Base-by-base conservation (phyloP, 805 yeast genomes). In the Ogataea methylovora region DNA sequence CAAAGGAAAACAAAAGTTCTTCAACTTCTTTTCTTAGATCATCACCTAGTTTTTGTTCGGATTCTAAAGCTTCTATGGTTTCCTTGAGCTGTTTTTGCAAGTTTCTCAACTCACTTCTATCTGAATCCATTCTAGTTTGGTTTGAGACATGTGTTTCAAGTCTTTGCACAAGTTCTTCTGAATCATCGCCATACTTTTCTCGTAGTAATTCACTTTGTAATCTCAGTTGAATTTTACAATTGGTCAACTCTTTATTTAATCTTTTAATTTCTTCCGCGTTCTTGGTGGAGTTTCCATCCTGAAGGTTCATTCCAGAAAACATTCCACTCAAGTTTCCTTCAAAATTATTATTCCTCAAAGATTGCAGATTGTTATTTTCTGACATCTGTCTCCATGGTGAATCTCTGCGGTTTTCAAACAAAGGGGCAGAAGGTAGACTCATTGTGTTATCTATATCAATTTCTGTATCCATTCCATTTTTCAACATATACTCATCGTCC, bases 141-240 rank as follows among this genome's bases (percentile, higher is more conserved):
- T n/a, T 15, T 27, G 8, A 16, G 7, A 51, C 41, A 30, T 43
- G 35, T 15, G 30, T 28, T 13, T 43, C 42, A 17, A 46, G 15
- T 10, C 32, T 35, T 27, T 44, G 33, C 27, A 38, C 27, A 13
- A 48, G 29, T 23, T 46, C 38, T 17, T 45, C n/a, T 16, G 20
- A 32, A 21, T 42, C 44, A 15, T 42, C 38, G 8, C 45, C 44
- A 18, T 44, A 42, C 20, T 45, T 41, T 14, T 51, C 48, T 17
- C 50, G 25, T 25, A 58, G 37, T 19, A 60, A 41, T 29, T 56
- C 61, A 22, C 48, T 45, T 24, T 56, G 56, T 24, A 60, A 34
- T 29, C 49, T 45, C 18, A 60, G 32, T 35, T 60, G 63, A 18
- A 60, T 48, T 38, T 51, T 56, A 36, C 56, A 57, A 37, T 59